Conservation (phyloP, 169 alveolate species). For the Cryptosporidium viatorum region DNA sequence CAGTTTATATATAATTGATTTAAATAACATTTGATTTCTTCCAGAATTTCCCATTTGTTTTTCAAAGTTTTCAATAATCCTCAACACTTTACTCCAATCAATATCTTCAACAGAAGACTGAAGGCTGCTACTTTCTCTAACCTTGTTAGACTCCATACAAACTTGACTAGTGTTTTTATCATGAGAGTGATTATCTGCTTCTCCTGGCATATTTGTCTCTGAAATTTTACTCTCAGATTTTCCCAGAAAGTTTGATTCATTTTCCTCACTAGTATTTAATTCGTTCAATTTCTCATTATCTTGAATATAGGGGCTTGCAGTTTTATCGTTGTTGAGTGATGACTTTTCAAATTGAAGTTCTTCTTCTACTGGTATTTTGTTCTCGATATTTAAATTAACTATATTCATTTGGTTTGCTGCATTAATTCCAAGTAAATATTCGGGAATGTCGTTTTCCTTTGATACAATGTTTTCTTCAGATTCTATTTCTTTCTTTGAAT, state of each 20-base stretch:
- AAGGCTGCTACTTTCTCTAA: not conserved
- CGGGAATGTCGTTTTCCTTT: not conserved
- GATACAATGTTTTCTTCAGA: not conserved
- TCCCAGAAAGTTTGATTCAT: not conserved
- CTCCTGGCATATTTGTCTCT: not conserved
- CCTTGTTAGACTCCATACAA: not conserved
- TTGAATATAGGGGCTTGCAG: not conserved
- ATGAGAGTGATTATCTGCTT: not conserved
- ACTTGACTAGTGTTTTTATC: not conserved
- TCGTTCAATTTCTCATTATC: not conserved
- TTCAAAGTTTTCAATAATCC: conserved; percentile 27
- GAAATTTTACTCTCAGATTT: not conserved
- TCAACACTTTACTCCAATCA: conserved; percentile 36
- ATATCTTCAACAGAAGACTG: not conserved
- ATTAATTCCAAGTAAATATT: not conserved
- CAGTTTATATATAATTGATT: conserved; percentile 21
- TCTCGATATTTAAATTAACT: not conserved
- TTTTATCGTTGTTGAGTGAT: not conserved
- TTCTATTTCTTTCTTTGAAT: not conserved
- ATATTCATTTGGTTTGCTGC: not conserved
- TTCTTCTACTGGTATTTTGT: not conserved
- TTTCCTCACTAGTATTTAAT: no score
- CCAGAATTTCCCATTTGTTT: not conserved
- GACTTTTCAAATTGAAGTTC: not conserved
- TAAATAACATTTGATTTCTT: not conserved